Conservation (phyloP, 2,329 filamentous ascomycete species). For the Teratosphaeria gauchensis region DNA sequence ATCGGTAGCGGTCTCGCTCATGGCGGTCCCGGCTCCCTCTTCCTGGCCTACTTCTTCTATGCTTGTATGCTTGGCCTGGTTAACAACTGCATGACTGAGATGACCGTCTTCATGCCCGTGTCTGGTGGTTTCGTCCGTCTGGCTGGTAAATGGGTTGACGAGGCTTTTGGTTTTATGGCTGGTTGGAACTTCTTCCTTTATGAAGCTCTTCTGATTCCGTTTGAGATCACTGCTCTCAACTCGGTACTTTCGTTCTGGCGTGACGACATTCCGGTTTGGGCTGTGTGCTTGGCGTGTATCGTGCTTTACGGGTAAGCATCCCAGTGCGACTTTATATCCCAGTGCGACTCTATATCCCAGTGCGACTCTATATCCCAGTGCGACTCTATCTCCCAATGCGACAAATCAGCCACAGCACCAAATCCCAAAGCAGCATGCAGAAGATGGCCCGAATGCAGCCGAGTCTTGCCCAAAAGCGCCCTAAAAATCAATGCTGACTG, state of each 20-base stretch:
- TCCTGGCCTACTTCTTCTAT: conserved; percentile 52
- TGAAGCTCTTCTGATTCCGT: conserved; percentile 43
- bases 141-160: conserved; percentile 56
- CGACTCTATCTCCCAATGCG: conserved; percentile 4
- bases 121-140: conserved; percentile 55
- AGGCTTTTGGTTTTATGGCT: conserved; percentile 39
- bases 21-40: conserved; percentile 43
- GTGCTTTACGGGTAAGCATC: conserved; percentile 15
- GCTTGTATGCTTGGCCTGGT: conserved; percentile 48
- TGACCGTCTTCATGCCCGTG: conserved; percentile 54
- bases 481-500: not conserved
- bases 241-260: conserved; percentile 33
- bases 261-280: conserved; percentile 35
- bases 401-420: not conserved
- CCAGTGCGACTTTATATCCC: conserved; percentile 2
- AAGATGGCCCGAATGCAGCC: not conserved
- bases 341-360: conserved; percentile 4
- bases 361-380: conserved; percentile 4
- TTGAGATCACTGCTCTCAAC: conserved; percentile 41
- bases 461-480: not conserved
- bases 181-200: conserved; percentile 42
- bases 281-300: conserved; percentile 33
- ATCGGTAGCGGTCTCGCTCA: conserved; percentile 48
- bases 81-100: conserved; percentile 58
- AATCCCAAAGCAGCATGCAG: conserved; percentile 2